Percentiles rank a stretch among this genome's conserved stretches.
Conservation (phyloP, 2,329 filamentous ascomycete genomes). For the Hymenoscyphus repandus region DNA sequence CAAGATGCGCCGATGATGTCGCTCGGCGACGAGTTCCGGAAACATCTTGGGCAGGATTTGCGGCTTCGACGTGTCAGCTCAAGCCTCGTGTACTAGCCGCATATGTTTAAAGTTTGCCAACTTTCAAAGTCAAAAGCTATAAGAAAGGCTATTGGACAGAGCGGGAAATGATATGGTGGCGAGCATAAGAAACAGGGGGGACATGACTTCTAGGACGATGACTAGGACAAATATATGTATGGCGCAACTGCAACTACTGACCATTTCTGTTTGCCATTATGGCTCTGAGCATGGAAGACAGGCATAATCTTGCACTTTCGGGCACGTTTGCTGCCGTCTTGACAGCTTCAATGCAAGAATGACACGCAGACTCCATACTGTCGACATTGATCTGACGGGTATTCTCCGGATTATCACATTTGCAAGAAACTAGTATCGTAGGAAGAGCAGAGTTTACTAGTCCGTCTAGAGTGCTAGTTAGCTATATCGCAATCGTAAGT, state of each 20-base stretch:
- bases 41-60: conserved; percentile 8
- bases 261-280: conserved; percentile 64
- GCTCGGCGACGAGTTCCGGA: conserved; percentile 49
- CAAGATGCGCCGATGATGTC: conserved; percentile 57
- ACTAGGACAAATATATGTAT: neutral
- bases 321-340: conserved; percentile 66
- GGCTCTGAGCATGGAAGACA: conserved; percentile 69
- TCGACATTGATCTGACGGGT: conserved; percentile 67
- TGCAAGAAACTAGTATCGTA: conserved; percentile 78
- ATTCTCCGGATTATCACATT: conserved; percentile 74
- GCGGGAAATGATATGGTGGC: neutral
- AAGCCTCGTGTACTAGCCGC: neutral
- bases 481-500: conserved; percentile 3
- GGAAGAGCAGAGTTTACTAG: conserved; percentile 69
- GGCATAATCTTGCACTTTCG: conserved; percentile 68
- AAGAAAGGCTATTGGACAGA: neutral
- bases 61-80: conserved; percentile 12
- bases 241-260: conserved; percentile 42
- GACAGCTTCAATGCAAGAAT: conserved; percentile 66
- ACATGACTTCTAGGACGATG: neutral
- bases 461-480: conserved; percentile 50
- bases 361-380: conserved; percentile 60
- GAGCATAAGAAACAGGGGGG: neutral
- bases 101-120: neutral
- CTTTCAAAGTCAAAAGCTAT: neutral